These are phyloP conservation scores for Candida pseudofarinosa DNA, from an alignment of 805 yeast species.

Conservation along the genomic window DNA sequence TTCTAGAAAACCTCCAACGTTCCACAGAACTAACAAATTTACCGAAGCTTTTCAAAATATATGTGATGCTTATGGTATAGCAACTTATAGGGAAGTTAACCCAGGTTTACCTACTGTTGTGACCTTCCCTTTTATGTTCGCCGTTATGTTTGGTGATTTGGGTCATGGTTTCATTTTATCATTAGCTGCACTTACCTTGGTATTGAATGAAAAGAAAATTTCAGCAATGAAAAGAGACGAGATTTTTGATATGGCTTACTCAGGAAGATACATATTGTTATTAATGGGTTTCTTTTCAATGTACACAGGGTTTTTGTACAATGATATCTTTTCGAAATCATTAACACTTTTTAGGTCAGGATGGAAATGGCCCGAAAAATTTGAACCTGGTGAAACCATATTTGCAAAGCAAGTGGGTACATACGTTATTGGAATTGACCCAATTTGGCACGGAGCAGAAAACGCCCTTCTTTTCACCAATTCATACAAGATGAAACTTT, in stretches of 20 bases:
- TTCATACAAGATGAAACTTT: slow-evolving; percentile 95
- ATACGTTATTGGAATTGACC: slow-evolving; percentile 85
- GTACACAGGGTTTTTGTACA: slow-evolving; percentile 91
- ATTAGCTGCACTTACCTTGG: slow-evolving; percentile 66
- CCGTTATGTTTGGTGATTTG: slow-evolving; percentile 97
- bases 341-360: slow-evolving; percentile 86
- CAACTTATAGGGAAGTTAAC: slow-evolving; percentile 90
- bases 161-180: slow-evolving; percentile 91
- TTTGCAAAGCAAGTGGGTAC: slow-evolving; percentile 63
- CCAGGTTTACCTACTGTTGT: slow-evolving; percentile 93
- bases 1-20: slow-evolving; percentile 88
- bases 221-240: slow-evolving; percentile 77
- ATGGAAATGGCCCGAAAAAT: slow-evolving; percentile 87
- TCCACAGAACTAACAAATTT: slow-evolving; percentile 89
- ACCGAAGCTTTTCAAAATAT: slow-evolving; percentile 90
- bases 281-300: slow-evolving; percentile 94
- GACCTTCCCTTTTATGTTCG: slow-evolving; percentile 98
- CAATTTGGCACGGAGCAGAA: slow-evolving; percentile 97
- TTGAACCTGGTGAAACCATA: slow-evolving; percentile 65
- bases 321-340: slow-evolving; percentile 88
- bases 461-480: slow-evolving; percentile 86
- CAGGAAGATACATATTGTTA: slow-evolving; percentile 86
- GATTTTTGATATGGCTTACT: slow-evolving; percentile 92
- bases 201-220: slow-evolving; percentile 69
- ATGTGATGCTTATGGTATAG: slow-evolving; percentile 93